These are phyloP conservation scores for Camellia sinensis DNA, from an alignment of 148 eudicot genomes.

Conservation along the genomic window DNA sequence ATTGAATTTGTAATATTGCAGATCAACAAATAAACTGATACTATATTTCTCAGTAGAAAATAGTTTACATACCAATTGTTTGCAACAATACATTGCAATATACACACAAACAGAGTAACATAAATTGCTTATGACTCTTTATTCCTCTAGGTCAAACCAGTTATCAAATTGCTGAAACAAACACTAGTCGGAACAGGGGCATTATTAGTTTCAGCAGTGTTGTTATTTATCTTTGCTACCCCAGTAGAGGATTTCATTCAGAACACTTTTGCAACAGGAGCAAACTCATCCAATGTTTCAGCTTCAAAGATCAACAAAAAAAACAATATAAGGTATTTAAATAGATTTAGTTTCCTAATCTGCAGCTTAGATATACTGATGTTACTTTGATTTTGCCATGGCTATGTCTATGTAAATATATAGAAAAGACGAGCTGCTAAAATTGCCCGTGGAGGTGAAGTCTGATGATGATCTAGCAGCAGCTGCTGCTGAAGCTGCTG, in stretches of 20 bases:
- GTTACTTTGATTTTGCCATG: not conserved
- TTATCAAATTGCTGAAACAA: slow-evolving; percentile 87
- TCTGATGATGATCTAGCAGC: slow-evolving; percentile 84
- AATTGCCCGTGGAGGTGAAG: slow-evolving; percentile 69
- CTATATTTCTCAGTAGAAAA: not conserved
- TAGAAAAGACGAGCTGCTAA: slow-evolving; percentile 83
- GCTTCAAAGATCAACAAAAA: slow-evolving; percentile 42
- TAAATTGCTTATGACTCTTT: not conserved
- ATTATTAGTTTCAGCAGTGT: slow-evolving; percentile 64
- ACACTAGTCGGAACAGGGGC: slow-evolving; percentile 90
- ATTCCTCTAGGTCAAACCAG: slow-evolving; percentile 77
- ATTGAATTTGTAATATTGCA: not conserved
- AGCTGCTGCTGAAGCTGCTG: slow-evolving; percentile 96
- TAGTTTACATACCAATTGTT: not conserved
- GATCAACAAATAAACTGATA: not conserved
- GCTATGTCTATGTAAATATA: slow-evolving; percentile 3
- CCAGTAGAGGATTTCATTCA: slow-evolving; percentile 78
- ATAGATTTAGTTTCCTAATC: slow-evolving; percentile 1
- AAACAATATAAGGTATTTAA: slow-evolving; percentile 52
- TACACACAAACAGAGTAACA: not conserved
- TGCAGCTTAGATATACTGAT: not conserved
- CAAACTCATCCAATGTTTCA: slow-evolving; percentile 33
- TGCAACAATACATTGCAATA: not conserved
- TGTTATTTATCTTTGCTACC: slow-evolving; percentile 73
- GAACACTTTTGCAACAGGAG: slow-evolving; percentile 35